Evolutionary conservation across 139 green algal species (phyloP).

Genomic region (Chlorella sp.): DNA sequence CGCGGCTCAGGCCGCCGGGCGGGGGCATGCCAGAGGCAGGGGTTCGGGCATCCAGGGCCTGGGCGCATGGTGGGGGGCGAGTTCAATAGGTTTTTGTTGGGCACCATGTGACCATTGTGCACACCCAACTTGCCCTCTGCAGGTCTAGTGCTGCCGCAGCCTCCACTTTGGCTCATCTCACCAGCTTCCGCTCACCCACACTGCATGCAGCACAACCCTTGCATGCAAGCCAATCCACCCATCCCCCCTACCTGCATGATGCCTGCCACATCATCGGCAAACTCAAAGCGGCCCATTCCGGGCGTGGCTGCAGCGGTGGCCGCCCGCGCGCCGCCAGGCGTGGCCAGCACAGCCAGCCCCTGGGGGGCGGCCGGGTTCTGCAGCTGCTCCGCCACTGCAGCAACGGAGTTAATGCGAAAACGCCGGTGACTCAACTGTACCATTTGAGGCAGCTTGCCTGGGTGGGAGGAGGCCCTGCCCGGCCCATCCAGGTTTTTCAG

Average conservation of each 20-base stretch:
- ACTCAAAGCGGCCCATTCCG: background rate
- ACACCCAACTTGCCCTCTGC: no score
- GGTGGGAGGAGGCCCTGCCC: no score
- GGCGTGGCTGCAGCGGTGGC: background rate
- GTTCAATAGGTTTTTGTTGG: no score
- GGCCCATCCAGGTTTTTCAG: no score
- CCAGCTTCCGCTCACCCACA: background rate
- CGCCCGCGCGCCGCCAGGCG: background rate
- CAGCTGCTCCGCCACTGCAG: constrained; percentile 39
- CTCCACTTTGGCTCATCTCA: no score
- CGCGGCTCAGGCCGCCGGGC: background rate
- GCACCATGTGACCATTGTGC: no score
- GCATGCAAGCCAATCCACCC: background rate
- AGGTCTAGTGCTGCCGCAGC: no score
- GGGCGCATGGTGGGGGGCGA: no score
- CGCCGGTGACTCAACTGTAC: no score
- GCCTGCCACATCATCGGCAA: constrained; percentile 36
- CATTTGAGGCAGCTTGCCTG: no score
- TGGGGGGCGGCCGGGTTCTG: constrained; percentile 21
- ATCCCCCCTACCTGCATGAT: constrained; percentile 18
- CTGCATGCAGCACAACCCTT: background rate
- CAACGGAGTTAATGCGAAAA: no score
- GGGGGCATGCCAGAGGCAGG: constrained; percentile 9
- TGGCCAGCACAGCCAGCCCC: constrained; percentile 9
- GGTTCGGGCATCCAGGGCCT: constrained; percentile 30